Conservation (phyloP, 2,329 filamentous ascomycete genomes). For the Phialemoniopsis sp. region DNA sequence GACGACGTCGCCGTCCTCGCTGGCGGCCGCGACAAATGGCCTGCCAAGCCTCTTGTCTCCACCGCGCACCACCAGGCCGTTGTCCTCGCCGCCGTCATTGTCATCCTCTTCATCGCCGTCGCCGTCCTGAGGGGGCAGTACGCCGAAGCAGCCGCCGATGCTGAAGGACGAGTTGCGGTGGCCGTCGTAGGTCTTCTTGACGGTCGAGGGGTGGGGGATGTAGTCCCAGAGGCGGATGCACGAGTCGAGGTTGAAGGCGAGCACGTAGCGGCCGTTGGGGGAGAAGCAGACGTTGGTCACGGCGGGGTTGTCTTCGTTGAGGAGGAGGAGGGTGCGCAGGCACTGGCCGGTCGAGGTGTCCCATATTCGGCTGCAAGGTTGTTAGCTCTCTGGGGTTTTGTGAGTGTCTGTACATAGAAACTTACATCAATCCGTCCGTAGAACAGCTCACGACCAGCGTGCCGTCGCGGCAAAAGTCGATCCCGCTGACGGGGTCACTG, state of each 20-base stretch:
- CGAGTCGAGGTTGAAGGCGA: slow-evolving; percentile 88
- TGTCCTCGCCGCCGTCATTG: slow-evolving; percentile 8
- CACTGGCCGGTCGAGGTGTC: slow-evolving; percentile 94
- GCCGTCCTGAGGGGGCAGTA: slow-evolving; percentile 22
- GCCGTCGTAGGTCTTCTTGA: slow-evolving; percentile 95
- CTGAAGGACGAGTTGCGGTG: slow-evolving; percentile 82
- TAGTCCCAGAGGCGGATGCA: slow-evolving; percentile 95
- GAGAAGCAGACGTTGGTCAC: slow-evolving; percentile 89
- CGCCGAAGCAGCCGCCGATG: slow-evolving; percentile 79
- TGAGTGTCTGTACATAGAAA: background rate
- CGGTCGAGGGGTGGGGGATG: slow-evolving; percentile 66
- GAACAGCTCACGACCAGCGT: slow-evolving; percentile 90
- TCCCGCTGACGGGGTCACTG: slow-evolving; percentile 88
- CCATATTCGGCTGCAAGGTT: slow-evolving; percentile 69
- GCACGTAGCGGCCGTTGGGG: slow-evolving; percentile 88
- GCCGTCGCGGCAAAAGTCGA: slow-evolving; percentile 89
- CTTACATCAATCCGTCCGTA: slow-evolving; percentile 81
- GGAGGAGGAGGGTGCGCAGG: slow-evolving; percentile 87
- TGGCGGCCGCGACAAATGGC: slow-evolving; percentile 73
- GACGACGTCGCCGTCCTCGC: slow-evolving; percentile 80
- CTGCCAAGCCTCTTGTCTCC: slow-evolving; percentile 15
- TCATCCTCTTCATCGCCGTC: slow-evolving; percentile 7
- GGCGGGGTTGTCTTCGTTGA: slow-evolving; percentile 92
- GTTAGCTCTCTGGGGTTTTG: too few relatives aligned
- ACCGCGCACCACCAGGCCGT: slow-evolving; percentile 5